These are phyloP conservation scores for Cladobotryum mycophilum DNA, from an alignment of 2,329 filamentous ascomycete genomes.

Conservation along the genomic window DNA sequence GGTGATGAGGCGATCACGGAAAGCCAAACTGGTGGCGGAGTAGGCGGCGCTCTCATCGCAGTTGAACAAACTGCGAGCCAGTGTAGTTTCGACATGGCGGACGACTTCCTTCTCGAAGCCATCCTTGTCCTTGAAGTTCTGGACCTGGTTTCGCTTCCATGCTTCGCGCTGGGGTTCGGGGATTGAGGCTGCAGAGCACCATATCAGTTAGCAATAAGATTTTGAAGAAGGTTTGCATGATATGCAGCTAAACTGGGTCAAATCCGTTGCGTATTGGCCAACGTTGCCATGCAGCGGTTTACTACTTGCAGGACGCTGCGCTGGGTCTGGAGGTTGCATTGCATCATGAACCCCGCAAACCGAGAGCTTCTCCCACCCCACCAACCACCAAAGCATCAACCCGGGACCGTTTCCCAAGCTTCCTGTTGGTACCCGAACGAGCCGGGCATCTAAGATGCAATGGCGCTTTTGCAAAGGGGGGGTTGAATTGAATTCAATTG, in stretches of 20 bases:
- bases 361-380: slow-evolving; percentile 4
- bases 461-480: no score
- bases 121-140: slow-evolving; percentile 70
- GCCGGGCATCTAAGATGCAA: no score
- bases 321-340: not conserved
- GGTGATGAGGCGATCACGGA: slow-evolving; percentile 85
- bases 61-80: slow-evolving; percentile 95
- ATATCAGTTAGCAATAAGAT: not conserved
- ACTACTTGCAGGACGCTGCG: not conserved
- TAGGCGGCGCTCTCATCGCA: slow-evolving; percentile 95
- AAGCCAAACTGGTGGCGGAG: slow-evolving; percentile 81
- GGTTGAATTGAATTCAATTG: no score
- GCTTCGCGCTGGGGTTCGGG: slow-evolving; percentile 82
- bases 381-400: no score
- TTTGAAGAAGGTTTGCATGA: not conserved
- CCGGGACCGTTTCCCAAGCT: no score
- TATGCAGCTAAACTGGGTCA: not conserved
- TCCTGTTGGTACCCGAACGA: no score
- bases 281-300: not conserved
- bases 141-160: slow-evolving; percentile 59
- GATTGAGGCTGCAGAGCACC: slow-evolving; percentile 55
- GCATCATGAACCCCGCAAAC: slow-evolving; percentile 10
- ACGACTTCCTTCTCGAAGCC: slow-evolving; percentile 85
- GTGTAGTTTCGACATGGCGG: slow-evolving; percentile 89
- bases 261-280: not conserved